phyloP scores from a whole-genome alignment of 345 rosid species.

The Syzygium grande region DNA sequence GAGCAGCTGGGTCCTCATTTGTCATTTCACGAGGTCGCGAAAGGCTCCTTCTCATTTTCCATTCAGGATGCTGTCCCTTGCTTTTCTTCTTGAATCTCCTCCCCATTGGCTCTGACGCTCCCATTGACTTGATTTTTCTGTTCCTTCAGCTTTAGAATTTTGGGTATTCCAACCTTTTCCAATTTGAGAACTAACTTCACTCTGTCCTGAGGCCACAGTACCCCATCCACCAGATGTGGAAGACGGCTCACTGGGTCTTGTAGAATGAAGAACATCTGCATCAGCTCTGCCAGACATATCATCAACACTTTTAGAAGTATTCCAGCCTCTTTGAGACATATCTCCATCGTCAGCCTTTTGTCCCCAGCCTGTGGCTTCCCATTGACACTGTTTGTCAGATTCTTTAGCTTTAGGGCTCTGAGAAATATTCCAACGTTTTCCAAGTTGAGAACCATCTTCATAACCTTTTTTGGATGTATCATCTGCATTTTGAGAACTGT shows the following conservation, averaged over 20 bases:
- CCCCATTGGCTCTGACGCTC: constrained; percentile 16
- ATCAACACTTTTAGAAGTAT: background rate
- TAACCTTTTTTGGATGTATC: background rate
- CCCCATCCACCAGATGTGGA: background rate
- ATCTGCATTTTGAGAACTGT: constrained; percentile 4
- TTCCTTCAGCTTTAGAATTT: background rate
- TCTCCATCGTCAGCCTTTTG: background rate
- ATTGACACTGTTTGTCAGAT: background rate
- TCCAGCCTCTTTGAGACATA: background rate
- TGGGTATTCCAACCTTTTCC: background rate
- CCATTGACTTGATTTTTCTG: background rate
- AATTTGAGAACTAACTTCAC: background rate
- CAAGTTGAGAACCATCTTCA: background rate
- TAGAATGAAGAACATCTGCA: background rate
- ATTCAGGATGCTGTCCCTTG: constrained; percentile 41
- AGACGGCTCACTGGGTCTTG: background rate
- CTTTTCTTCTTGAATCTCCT: constrained; percentile 29
- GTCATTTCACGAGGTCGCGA: constrained; percentile 28
- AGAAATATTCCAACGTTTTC: background rate
- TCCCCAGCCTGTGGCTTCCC: background rate
- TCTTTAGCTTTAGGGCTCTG: background rate
- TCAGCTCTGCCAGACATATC: background rate
- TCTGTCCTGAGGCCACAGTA: background rate
- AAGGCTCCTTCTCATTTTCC: constrained; percentile 53
- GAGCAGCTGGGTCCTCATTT: constrained; percentile 18